Base-by-base conservation (phyloP, 2,329 filamentous ascomycete species). In the Pyrenophora graminea region DNA sequence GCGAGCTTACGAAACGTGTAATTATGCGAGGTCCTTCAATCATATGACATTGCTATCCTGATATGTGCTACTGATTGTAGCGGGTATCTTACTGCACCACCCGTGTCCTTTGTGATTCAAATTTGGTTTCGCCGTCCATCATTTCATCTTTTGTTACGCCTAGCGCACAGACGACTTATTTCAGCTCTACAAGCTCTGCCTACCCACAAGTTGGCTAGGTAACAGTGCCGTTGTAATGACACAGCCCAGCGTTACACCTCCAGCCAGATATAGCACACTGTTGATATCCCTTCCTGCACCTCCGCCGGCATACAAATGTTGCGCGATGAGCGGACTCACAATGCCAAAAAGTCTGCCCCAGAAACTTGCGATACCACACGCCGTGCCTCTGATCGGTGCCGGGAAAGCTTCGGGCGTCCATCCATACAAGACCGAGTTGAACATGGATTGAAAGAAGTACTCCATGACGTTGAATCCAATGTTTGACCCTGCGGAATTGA, bases 311-410 rank as follows among this genome's bases (percentile, higher is more conserved):
- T 62, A 69, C 51, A 69, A 63, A n/a, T 79, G 71, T 56, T 82
- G 78, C 4, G 80, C 81, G 45, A 82, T 81, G 32, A 85, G 61
- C 0, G 83, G 83, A 32, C 80, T 81, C 13, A 85, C 76, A 38
- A 85, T 85, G 8, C 80, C 79, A 56, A 83, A 83, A 19, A 85
- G 46, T 2, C 83, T 68, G 1, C 83, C 83, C 80, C 81, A 84
- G 61, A 84, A 85, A 52, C 79, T 81, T 2, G 82, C 81, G 10
- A 84, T 54, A 0, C 83, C 83, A 58, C 79, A 81, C 0, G 83
- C 72, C 0, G 79, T 82, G 3, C 79, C 80, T 31, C 79, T 66
- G 13, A 82, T 76, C 0, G 76, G 75, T 3, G 80, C 78, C 0
- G 79, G 78, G 53, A 81, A 82, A 5, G 76, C 75, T 56, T 81